These are phyloP conservation scores for Nannochloropsis oceanica DNA, from an alignment of 108 stramenopile genomes.

Conservation along the genomic window DNA sequence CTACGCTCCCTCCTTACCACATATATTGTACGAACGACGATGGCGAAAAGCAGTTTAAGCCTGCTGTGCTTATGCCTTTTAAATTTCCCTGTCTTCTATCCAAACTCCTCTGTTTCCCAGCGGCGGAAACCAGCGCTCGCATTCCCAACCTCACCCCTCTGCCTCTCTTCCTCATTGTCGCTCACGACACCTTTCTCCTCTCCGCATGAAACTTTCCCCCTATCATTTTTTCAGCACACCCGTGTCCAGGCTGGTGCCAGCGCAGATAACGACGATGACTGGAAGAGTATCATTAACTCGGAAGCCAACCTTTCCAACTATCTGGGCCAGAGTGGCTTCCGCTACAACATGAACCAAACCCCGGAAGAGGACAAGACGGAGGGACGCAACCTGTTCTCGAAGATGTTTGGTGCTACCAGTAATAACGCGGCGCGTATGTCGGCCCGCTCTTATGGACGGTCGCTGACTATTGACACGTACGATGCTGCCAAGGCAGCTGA, in stretches of 20 bases:
- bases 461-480: not conserved
- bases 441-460: not conserved
- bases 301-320: constrained; percentile 19
- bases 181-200: too few species aligned
- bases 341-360: constrained; percentile 28
- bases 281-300: constrained; percentile 5
- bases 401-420: constrained; percentile 27
- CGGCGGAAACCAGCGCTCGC: too few species aligned
- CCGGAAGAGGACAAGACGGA: constrained; percentile 14
- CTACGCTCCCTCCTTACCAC: too few species aligned
- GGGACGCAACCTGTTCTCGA: constrained; percentile 24
- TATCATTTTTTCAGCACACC: not conserved
- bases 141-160: too few species aligned
- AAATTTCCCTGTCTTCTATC: too few species aligned
- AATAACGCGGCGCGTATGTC: constrained; percentile 26
- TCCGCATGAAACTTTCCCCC: too few species aligned
- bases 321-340: constrained; percentile 20
- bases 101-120: too few species aligned
- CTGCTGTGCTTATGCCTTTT: too few species aligned
- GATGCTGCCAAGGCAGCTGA: not conserved
- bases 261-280: not conserved
- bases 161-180: too few species aligned
- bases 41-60: too few species aligned
- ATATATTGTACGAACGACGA: too few species aligned
- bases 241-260: not conserved